Evolutionary conservation across 768 basidiomycete genomes (phyloP).

Genomic region (Suillus alpinus): DNA sequence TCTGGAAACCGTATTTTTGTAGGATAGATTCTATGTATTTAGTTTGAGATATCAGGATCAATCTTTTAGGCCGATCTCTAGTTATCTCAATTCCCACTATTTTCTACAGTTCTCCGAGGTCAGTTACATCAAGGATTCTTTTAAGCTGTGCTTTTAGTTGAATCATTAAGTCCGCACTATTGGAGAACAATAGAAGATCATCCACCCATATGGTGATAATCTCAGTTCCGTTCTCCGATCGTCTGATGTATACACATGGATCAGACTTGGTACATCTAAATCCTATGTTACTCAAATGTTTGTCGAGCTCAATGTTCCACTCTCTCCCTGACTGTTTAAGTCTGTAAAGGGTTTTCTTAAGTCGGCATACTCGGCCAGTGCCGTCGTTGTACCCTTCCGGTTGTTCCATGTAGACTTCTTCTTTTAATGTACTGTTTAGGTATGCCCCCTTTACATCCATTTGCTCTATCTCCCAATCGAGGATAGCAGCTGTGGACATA

Average conservation of each 20-base stretch:
- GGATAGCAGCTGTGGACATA: constrained; percentile 18
- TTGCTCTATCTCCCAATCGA: constrained; percentile 24
- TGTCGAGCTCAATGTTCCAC: constrained; percentile 29
- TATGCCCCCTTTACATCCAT: constrained; percentile 30
- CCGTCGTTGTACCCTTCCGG: constrained; percentile 23
- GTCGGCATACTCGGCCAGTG: constrained; percentile 11
- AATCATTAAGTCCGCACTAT: background rate
- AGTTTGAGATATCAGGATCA: too few relatives aligned
- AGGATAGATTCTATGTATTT: too few relatives aligned
- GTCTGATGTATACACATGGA: constrained; percentile 13
- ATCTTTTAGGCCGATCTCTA: too few relatives aligned
- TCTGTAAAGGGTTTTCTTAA: constrained; percentile 26
- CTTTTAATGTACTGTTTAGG: constrained; percentile 24
- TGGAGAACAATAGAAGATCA: constrained; percentile 16
- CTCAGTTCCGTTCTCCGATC: background rate
- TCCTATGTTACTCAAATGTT: constrained; percentile 14
- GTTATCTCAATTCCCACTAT: too few relatives aligned
- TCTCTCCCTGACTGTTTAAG: constrained; percentile 27
- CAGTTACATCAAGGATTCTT: too few relatives aligned
- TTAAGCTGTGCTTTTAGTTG: too few relatives aligned
- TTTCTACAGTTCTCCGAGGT: too few relatives aligned
- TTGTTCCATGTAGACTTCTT: constrained; percentile 26
- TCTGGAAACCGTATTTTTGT: too few relatives aligned
- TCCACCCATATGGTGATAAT: constrained; percentile 30
- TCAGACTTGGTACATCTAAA: constrained; percentile 18